These are phyloP conservation scores for Crithidia expoeki DNA, from an alignment of 208 protist species.

Conservation along the genomic window DNA sequence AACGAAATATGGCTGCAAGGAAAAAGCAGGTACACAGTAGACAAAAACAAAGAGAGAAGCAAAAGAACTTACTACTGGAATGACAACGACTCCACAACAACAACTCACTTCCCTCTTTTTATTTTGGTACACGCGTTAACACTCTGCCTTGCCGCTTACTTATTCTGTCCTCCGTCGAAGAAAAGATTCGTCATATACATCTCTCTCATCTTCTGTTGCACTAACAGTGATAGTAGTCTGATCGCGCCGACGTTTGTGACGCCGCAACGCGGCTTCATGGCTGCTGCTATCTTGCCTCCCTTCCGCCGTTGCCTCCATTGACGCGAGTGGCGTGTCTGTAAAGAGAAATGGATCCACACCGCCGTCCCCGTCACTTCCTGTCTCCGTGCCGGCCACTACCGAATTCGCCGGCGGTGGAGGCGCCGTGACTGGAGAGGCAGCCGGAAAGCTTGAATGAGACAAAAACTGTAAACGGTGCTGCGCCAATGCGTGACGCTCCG, in stretches of 20 bases:
- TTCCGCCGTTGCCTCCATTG: background rate
- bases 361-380: background rate
- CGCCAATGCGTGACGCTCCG: conserved; percentile 10
- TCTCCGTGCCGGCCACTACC: background rate
- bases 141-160: background rate
- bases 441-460: background rate
- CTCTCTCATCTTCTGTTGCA: background rate
- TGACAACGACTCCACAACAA: background rate
- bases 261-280: background rate
- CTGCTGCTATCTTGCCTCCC: background rate
- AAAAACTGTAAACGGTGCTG: conserved; percentile 7
- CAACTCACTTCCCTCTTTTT: background rate
- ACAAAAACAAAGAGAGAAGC: too few relatives aligned
- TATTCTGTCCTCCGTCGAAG: conserved; percentile 15
- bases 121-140: background rate
- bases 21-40: background rate
- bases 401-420: background rate
- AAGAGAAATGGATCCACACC: conserved; percentile 24
- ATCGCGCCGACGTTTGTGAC: conserved; percentile 23
- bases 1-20: background rate
- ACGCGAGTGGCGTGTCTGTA: conserved; percentile 19
- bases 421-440: background rate
- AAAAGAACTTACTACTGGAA: background rate
- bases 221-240: background rate
- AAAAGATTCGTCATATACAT: background rate